Percentiles rank a stretch among this genome's conserved stretches.
Evolutionary conservation across 768 basidiomycete genomes (phyloP).

Genomic region (Leccinum boreale): DNA sequence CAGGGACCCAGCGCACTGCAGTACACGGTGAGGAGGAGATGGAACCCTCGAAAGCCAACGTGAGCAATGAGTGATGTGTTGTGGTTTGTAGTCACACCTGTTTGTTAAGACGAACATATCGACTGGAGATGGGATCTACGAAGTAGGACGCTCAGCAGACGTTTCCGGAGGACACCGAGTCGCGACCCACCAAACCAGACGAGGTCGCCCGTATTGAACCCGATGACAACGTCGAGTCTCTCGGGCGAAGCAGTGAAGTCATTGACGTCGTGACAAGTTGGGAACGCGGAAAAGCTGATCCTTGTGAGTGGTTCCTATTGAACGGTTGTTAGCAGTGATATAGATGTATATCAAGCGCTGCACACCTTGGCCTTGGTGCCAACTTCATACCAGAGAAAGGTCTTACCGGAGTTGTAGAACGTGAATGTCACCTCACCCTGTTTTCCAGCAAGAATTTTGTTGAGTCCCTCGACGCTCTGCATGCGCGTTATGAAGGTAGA

Average conservation of each 20-base stretch:
- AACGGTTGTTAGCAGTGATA: conserved; percentile 6
- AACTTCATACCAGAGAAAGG: conserved; percentile 81
- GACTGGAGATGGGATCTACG: conserved; percentile 73
- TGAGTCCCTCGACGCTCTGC: conserved; percentile 76
- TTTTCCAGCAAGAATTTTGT: conserved; percentile 66
- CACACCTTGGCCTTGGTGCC: conserved; percentile 82
- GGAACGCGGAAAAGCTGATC: conserved; percentile 81
- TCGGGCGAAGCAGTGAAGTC: conserved; percentile 71
- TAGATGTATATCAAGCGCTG: background rate
- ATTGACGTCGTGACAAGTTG: conserved; percentile 92
- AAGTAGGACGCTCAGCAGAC: conserved; percentile 4
- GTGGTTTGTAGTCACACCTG: conserved; percentile 43
- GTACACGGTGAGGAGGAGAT: conserved; percentile 82
- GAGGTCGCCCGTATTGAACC: conserved; percentile 92
- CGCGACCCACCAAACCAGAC: conserved; percentile 82
- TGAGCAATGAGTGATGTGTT: conserved; percentile 9
- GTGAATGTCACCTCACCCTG: conserved; percentile 84
- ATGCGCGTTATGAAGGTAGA: conserved; percentile 90
- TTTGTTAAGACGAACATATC: conserved; percentile 87
- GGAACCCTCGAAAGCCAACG: conserved; percentile 48
- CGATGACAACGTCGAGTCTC: conserved; percentile 84
- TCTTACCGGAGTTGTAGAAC: conserved; percentile 86
- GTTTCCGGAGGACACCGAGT: background rate
- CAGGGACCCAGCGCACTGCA: conserved; percentile 87
- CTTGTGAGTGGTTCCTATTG: conserved; percentile 79